A percentile compares a stretch with the other conserved stretches of the same genome.
phyloP scores from a whole-genome alignment of 805 yeast genomes.

The Candida multigemmis region DNA sequence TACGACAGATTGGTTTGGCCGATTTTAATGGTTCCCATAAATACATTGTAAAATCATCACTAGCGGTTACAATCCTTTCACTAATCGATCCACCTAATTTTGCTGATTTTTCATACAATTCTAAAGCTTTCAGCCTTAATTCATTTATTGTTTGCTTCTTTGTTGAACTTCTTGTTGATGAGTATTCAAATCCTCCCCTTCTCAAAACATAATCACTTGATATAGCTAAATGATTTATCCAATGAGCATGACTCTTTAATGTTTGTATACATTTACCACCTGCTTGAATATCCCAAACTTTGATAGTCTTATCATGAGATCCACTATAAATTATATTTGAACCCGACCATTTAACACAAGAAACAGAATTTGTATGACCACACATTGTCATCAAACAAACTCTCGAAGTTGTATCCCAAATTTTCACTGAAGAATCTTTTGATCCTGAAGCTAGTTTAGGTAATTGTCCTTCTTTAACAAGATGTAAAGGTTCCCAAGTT shows the following conservation, averaged over 20 bases:
- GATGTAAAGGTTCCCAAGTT: conserved; percentile 91
- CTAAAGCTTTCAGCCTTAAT: conserved; percentile 41
- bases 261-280: conserved; percentile 74
- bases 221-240: conserved; percentile 92
- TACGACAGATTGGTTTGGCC: conserved; percentile 77
- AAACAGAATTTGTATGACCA: conserved; percentile 84
- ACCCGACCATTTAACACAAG: conserved; percentile 98
- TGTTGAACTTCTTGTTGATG: conserved; percentile 33
- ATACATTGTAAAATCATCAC: conserved; percentile 97
- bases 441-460: conserved; percentile 81
- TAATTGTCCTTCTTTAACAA: conserved; percentile 52
- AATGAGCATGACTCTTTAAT: conserved; percentile 86
- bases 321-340: conserved; percentile 74
- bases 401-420: conserved; percentile 81
- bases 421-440: conserved; percentile 80
- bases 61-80: conserved; percentile 88
- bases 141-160: conserved; percentile 14
- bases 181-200: conserved; percentile 80
- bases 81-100: conserved; percentile 41
- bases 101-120: conserved; percentile 55
- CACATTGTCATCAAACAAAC: conserved; percentile 61
- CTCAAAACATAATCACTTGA: conserved; percentile 86
- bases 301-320: conserved; percentile 91
- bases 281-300: conserved; percentile 75
- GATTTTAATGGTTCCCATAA: conserved; percentile 86